Conservation (phyloP, 805 yeast species). For the Monosporozyma yasuniensis region DNA sequence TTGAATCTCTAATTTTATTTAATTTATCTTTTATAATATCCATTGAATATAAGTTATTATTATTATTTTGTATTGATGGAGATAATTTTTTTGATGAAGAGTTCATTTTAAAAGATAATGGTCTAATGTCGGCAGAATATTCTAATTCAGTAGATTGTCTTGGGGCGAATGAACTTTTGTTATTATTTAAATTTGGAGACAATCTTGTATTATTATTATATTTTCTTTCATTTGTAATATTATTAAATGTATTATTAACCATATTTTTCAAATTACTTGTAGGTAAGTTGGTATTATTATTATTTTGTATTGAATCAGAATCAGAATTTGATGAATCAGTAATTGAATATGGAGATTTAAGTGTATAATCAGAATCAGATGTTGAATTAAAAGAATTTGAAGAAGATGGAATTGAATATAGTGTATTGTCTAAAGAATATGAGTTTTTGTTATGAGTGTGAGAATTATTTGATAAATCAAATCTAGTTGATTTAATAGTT, state of each 20-base stretch:
- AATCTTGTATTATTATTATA: background rate
- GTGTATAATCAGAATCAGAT: background rate
- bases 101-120: constrained; percentile 18
- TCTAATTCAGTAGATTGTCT: constrained; percentile 4
- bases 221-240: background rate
- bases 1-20: constrained; percentile 6
- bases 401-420: background rate
- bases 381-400: background rate
- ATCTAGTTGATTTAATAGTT: too few species aligned
- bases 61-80: background rate
- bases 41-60: constrained; percentile 6
- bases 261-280: background rate
- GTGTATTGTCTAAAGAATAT: background rate
- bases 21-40: constrained; percentile 12
- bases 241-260: background rate
- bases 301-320: too few species aligned
- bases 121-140: constrained; percentile 21
- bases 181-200: background rate
- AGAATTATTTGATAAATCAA: too few species aligned
- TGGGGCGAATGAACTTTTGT: background rate
- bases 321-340: background rate
- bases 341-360: background rate
- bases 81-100: background rate
- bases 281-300: too few species aligned
- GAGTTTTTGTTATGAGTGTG: background rate